Evolutionary conservation across 106 monocot species (phyloP), one percentile per base, ranked within the genome.

Genomic region (Dioscorea dumetorum): DNA sequence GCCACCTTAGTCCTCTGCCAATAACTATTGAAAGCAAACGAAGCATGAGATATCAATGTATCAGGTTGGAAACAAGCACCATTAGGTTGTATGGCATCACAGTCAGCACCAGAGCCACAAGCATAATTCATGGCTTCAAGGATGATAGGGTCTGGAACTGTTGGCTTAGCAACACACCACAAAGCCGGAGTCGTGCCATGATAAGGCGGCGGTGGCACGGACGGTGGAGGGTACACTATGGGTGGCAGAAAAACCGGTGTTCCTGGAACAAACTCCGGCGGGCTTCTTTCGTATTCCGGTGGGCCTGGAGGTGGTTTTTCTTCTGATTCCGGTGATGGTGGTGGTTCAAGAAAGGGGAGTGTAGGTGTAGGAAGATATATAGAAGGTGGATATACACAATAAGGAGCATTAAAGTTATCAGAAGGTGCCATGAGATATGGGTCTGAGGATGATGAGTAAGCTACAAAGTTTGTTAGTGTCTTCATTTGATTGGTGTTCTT

Each of bases 121-220:
- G 90, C 90, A 35, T 90, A 90, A 50, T 80, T 78, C 85, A 90
- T 90, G 1, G 90, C 90, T 62, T 90, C 90, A 17, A 76, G 83
- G 35, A 90, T 78, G 35, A 86, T 90, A 32, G 83, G 85, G 15
- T 83, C 86, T 2, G 90, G 90, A 75, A 86, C 86, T 5, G 85
- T 69, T 9, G 90, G 90, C 66, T 90, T 90, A 15, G 83, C 90
- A 22, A 86, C 90, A 33, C 90, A 90, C 90, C 90, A 90, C 33
- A 78, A 50, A 5, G 57, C 73, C 24, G 34, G 20, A 1, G 60
- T 23, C 5, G 57, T 62, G 18, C 31, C 57, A 0, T 23, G 14
- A 20, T 5, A 7, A 24, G 77, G 64, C 11, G 80, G 63, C 20
- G 81, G 81, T 7, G 78, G 76, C 10, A n/a, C 72, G 0, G 61